phyloP scores from a whole-genome alignment of 768 basidiomycete species.

The Holtermannia corniformis region DNA sequence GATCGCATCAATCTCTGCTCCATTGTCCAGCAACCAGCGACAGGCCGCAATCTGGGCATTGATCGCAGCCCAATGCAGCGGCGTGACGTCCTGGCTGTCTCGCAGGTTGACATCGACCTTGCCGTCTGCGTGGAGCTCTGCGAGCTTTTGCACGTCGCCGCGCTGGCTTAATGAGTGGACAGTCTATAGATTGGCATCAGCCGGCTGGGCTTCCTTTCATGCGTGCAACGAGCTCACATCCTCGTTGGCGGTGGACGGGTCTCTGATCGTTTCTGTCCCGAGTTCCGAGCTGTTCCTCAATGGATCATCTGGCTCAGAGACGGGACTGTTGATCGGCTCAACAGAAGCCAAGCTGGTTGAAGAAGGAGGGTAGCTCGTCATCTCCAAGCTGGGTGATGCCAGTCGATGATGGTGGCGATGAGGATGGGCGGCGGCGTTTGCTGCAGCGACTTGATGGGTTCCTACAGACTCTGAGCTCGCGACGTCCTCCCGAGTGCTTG shows the following conservation, averaged over 20 bases:
- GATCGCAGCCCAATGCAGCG: constrained; percentile 97
- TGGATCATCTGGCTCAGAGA: neutral
- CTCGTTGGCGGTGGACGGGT: neutral
- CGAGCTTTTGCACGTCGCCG: constrained; percentile 62
- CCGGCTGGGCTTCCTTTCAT: neutral
- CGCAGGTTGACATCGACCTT: constrained; percentile 54
- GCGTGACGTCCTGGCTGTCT: constrained; percentile 84
- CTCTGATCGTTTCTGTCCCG: constrained; percentile 16
- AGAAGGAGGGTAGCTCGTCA: no score
- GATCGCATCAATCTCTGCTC: constrained; percentile 85
- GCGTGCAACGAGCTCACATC: neutral
- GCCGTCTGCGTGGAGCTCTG: constrained; percentile 60
- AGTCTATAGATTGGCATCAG: neutral
- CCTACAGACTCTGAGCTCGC: no score
- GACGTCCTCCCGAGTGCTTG: no score
- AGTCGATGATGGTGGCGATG: no score
- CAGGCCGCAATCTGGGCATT: constrained; percentile 88
- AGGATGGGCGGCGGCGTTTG: no score
- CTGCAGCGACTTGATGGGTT: no score
- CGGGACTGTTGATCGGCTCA: neutral
- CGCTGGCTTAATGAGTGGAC: constrained; percentile 72
- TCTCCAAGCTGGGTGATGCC: no score
- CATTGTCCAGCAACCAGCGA: constrained; percentile 76
- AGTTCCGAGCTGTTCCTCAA: constrained; percentile 11
- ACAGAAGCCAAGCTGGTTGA: no score